A percentile compares a stretch with the other conserved stretches of the same genome.
These are phyloP conservation scores for Auriscalpium orientale DNA, from an alignment of 768 basidiomycete genomes.

Conservation along the genomic window DNA sequence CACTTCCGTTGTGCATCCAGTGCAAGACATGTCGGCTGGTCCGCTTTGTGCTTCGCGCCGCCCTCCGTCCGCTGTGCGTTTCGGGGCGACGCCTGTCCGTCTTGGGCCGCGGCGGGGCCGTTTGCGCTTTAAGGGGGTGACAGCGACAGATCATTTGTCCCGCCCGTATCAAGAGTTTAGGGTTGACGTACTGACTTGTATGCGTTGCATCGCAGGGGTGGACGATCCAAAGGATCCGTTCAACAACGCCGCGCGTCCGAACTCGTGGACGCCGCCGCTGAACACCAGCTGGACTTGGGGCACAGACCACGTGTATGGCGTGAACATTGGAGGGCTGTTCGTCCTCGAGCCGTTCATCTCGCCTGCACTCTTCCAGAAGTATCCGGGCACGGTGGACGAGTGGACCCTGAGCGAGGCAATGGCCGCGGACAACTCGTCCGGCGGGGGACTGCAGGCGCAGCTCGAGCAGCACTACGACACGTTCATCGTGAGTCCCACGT, in stretches of 20 bases:
- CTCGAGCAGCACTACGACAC: conserved; percentile 78
- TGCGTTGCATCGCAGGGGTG: conserved; percentile 39
- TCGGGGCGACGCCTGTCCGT: no score
- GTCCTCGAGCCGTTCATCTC: conserved; percentile 77
- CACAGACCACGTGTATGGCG: conserved; percentile 52
- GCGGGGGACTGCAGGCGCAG: conserved; percentile 49
- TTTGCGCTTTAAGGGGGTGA: neutral
- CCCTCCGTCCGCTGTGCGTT: no score
- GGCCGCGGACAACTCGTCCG: conserved; percentile 48
- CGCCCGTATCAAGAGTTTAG: neutral
- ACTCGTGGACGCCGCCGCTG: conserved; percentile 76
- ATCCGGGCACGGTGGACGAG: conserved; percentile 57
- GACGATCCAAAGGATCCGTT: conserved; percentile 68
- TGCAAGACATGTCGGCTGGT: no score
- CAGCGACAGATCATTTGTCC: no score
- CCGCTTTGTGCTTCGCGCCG: no score
- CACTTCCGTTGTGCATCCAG: neutral
- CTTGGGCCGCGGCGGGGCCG: neutral
- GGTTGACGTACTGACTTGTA: neutral
- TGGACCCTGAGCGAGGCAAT: conserved; percentile 63
- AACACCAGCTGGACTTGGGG: conserved; percentile 72
- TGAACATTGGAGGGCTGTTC: conserved; percentile 75
- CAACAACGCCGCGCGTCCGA: conserved; percentile 67
- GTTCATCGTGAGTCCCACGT: conserved; percentile 57
- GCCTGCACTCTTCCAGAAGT: conserved; percentile 57